Base-by-base conservation (phyloP, 306 rosid species). In the Coriaria nepalensis region DNA sequence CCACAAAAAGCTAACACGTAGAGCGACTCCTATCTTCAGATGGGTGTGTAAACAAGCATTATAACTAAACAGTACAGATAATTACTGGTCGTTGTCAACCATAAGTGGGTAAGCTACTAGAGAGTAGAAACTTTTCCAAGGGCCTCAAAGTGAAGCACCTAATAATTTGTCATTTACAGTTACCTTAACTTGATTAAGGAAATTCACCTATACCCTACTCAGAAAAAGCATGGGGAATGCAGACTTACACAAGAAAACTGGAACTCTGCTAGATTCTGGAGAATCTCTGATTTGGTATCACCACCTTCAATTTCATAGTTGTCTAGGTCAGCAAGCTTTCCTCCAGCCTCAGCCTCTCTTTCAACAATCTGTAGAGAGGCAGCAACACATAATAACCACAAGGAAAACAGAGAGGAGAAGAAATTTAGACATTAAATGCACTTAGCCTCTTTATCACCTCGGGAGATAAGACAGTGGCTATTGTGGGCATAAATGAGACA, bases 271-370 rank as follows among this genome's bases (percentile, higher is more conserved):
- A 90, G 75, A 70, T 90, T 90, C 67, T 90, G 95, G 63, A 90
- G 92, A 64, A 90, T 43, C 68, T 85, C 98, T 43, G 86, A 69
- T 72, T 90, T 90, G 14, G 98, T 75, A 53, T 90, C 98, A 6
- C 95, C 98, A 53, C 95, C 95, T 79, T 90, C 98, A 66, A 90
- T 68, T 81, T 90, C 98, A 61, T 90, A 90, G 5, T 78, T 67
- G 54, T 90, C 98, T 56, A 90, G 64, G 9, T 81, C 98, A 12
- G 94, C 87, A 56, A 90, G 79, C 47, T 35, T 73, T 41, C 98
- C 98, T 35, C 97, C 94, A 49, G 92, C 42, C 72, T 85, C 98
- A 57, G 86, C 39, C 69, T 90, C 98, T 53, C 65, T 81, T 79
- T 90, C 95, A 40, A 82, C 80, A 67, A 71, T 43, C 98, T 90